Evolutionary conservation across 2,329 filamentous ascomycete species (phyloP).

Genomic region (Colletotrichum ledebouriae): DNA sequence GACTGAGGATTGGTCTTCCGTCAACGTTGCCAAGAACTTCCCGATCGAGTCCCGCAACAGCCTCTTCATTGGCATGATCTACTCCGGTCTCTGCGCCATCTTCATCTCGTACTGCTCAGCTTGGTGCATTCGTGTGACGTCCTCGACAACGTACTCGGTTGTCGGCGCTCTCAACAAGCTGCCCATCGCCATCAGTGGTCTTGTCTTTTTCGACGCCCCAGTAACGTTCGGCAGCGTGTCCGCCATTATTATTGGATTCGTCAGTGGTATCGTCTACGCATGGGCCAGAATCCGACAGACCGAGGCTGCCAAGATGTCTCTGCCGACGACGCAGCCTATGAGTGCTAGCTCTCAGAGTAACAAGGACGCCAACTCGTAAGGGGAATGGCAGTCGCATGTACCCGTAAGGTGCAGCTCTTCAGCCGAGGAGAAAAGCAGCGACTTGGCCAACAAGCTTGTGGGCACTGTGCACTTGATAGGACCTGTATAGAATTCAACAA

Average conservation of each 20-base stretch:
- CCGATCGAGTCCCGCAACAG: slow-evolving; percentile 82
- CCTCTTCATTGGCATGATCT: slow-evolving; percentile 89
- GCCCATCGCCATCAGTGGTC: slow-evolving; percentile 90
- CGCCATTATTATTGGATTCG: slow-evolving; percentile 90
- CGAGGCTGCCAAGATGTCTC: slow-evolving; percentile 72
- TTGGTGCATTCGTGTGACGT: slow-evolving; percentile 98
- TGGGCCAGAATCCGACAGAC: slow-evolving; percentile 88
- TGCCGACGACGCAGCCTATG: slow-evolving; percentile 80
- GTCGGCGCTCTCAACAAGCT: slow-evolving; percentile 98
- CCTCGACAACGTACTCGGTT: slow-evolving; percentile 98
- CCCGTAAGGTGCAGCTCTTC: too few species aligned
- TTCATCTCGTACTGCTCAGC: slow-evolving; percentile 99
- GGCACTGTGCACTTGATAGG: too few species aligned
- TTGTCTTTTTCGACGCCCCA: slow-evolving; percentile 95
- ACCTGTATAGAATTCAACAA: too few species aligned
- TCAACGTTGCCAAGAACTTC: slow-evolving; percentile 90
- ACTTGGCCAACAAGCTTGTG: too few species aligned
- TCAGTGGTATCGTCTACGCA: slow-evolving; percentile 92
- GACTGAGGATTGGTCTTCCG: slow-evolving; percentile 90
- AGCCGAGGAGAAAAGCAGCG: too few species aligned
- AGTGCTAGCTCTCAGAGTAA: slow-evolving; percentile 94
- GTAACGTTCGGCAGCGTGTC: slow-evolving; percentile 93
- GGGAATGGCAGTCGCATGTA: not conserved
- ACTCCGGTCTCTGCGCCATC: slow-evolving; percentile 92
- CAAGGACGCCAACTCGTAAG: slow-evolving; percentile 78